Percentiles rank a stretch among this genome's conserved stretches.
These are phyloP conservation scores for Pythium sukuiense DNA, from an alignment of 352 stramenopile species.

Conservation along the genomic window DNA sequence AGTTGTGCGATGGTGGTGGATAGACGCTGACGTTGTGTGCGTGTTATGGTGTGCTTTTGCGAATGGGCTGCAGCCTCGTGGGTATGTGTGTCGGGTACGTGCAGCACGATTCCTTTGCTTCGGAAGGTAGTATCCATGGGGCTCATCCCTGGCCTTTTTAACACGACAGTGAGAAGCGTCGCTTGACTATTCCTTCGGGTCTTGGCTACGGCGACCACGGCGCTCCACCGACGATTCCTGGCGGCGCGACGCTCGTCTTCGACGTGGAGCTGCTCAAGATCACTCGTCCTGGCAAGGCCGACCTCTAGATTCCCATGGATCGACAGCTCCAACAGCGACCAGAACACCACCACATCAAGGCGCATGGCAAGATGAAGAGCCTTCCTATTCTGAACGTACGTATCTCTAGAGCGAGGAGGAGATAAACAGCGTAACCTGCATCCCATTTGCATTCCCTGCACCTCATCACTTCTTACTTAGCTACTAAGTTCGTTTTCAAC, in stretches of 20 bases:
- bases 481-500: background rate
- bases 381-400: background rate
- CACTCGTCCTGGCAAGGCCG: constrained; percentile 55
- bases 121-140: background rate
- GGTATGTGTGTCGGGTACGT: constrained; percentile 87
- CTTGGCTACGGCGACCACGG: constrained; percentile 95
- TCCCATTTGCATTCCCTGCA: background rate
- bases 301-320: constrained; percentile 38
- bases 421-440: background rate
- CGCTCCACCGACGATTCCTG: constrained; percentile 92
- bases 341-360: background rate
- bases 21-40: constrained; percentile 12
- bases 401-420: background rate
- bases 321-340: background rate
- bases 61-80: constrained; percentile 51
- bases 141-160: background rate
- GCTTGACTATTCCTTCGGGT: constrained; percentile 80
- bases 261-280: constrained; percentile 97
- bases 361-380: background rate
- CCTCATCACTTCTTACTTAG: background rate
- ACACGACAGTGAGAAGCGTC: constrained; percentile 74
- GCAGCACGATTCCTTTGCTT: background rate
- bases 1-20: background rate
- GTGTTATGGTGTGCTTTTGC: constrained; percentile 15
- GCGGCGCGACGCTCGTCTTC: constrained; percentile 95